A percentile compares a stretch with the other conserved stretches of the same genome.
Evolutionary conservation across 1,139 yeast genomes (phyloP).

Genomic region (Saccharomyces hybrid): DNA sequence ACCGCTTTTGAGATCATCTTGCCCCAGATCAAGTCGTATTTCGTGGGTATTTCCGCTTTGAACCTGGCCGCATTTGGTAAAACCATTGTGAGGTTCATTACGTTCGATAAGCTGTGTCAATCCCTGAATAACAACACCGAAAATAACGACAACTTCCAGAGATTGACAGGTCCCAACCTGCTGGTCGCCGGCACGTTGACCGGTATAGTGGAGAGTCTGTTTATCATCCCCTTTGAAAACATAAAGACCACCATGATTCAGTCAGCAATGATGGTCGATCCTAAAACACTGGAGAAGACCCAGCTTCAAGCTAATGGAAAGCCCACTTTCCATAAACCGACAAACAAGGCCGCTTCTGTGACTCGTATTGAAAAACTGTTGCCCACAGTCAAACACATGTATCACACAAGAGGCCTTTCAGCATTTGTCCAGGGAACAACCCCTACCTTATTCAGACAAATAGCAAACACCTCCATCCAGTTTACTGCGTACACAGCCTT

Average conservation of each 20-base stretch:
- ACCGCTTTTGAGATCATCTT: constrained; percentile 1
- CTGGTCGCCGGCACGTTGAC: constrained; percentile 84
- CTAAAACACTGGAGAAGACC: constrained; percentile 7
- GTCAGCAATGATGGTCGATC: constrained; percentile 37
- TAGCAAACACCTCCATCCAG: constrained; percentile 72
- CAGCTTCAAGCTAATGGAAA: constrained; percentile 4
- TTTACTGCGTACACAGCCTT: constrained; percentile 75
- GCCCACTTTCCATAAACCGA: constrained; percentile 21
- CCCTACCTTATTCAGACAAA: constrained; percentile 74
- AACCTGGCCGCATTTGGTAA: constrained; percentile 71
- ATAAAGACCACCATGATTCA: constrained; percentile 83
- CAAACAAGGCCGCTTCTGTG: constrained; percentile 7
- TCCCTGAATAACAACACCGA: constrained; percentile 47
- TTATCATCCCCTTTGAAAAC: constrained; percentile 88
- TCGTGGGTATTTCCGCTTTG: constrained; percentile 71
- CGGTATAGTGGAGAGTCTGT: constrained; percentile 70
- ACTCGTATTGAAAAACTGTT: constrained; percentile 13
- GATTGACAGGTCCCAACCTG: constrained; percentile 57
- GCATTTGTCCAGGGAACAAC: constrained; percentile 79
- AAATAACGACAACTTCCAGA: constrained; percentile 42
- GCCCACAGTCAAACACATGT: constrained; percentile 54
- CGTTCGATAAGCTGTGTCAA: constrained; percentile 70
- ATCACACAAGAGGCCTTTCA: constrained; percentile 60
- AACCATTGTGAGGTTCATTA: constrained; percentile 62
- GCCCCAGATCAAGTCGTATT: constrained; percentile 37